Base-by-base conservation (phyloP, 2,329 filamentous ascomycete species). In the Escovopsis weberi region DNA sequence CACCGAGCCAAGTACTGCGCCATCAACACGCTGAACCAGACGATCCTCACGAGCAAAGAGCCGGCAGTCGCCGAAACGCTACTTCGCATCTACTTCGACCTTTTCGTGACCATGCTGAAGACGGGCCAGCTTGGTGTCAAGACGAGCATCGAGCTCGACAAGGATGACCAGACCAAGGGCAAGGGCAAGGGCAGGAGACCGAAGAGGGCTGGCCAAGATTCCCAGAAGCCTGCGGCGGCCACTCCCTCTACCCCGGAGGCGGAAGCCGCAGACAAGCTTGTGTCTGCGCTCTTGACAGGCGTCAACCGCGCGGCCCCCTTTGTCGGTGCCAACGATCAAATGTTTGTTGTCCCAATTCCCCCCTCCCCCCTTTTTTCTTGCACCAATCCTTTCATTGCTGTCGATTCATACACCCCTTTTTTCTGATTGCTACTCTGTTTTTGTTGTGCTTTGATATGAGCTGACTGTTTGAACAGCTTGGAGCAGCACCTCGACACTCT, bases 261-360 rank as follows among this genome's bases (percentile, higher is more conserved):
- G 37, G 60, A 64, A 41, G 59, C 62, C 15, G 80, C 80, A 6
- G 89, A 96, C 56, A 98, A 96, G 65, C 70, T 98, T 51, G 82
- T 93, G 12, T 93, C 91, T 11, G 86, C 86, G 28, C 78, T 98
- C 41, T 66, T 98, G 53, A 93, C 87, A 11, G 91, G 91, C 52
- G 86, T 98, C 50, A 98, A 98, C 61, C 84, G 91, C 51, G 88
- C 91, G 8, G 88, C 94, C 52, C 91, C 93, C 1, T 98, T 95
- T 60, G 83, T 87, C 10, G 81, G 82, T 49, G 78, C 83, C 1
- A 85, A 91, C 55, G 79, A 85, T 51, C 75, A 78, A 37, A 78
- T 77, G 71, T 86, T 68, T 58, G 76, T 62, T 47, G n/a, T 46
- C 38, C 8, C 28, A 12, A 33, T 32, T 6, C 28, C 28, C 10